phyloP scores from a whole-genome alignment of 169 alveolate genomes.

The Besnoitia besnoiti region DNA sequence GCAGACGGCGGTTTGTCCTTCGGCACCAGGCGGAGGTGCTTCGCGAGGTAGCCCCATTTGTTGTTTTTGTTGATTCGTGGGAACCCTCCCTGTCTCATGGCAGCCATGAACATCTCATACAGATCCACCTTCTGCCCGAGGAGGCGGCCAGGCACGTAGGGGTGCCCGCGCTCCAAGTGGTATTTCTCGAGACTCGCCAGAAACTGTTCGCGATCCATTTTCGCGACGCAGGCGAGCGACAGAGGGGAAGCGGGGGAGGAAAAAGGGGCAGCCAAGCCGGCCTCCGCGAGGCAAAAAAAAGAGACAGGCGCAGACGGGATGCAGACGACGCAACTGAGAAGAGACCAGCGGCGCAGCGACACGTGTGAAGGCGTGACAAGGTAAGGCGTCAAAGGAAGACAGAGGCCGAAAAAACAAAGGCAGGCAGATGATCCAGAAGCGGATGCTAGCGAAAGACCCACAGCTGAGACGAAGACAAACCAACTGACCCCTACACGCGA shows the following conservation, averaged over 20 bases:
- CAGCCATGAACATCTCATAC: slow-evolving; percentile 51
- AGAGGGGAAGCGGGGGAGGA: neutral
- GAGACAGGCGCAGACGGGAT: neutral
- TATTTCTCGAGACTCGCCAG: slow-evolving; percentile 31
- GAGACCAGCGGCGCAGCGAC: neutral
- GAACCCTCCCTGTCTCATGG: slow-evolving; percentile 69
- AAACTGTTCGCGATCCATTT: slow-evolving; percentile 52
- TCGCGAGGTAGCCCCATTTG: slow-evolving; percentile 63
- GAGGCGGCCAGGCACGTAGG: slow-evolving; percentile 44
- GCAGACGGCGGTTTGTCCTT: slow-evolving; percentile 55
- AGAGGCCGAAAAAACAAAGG: no score
- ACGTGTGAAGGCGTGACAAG: neutral
- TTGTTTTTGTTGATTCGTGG: slow-evolving; percentile 67
- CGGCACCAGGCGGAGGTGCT: slow-evolving; percentile 58
- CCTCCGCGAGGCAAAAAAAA: neutral
- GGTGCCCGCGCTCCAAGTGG: slow-evolving; percentile 58
- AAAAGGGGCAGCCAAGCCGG: neutral
- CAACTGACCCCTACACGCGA: no score
- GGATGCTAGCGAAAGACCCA: neutral
- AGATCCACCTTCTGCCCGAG: slow-evolving; percentile 48
- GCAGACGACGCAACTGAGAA: neutral
- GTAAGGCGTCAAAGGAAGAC: neutral
- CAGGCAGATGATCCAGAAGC: neutral
- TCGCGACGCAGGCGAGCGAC: neutral
- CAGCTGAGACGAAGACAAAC: no score